Conservation (phyloP, 1,139 yeast genomes). For the Diutina rugosa region DNA sequence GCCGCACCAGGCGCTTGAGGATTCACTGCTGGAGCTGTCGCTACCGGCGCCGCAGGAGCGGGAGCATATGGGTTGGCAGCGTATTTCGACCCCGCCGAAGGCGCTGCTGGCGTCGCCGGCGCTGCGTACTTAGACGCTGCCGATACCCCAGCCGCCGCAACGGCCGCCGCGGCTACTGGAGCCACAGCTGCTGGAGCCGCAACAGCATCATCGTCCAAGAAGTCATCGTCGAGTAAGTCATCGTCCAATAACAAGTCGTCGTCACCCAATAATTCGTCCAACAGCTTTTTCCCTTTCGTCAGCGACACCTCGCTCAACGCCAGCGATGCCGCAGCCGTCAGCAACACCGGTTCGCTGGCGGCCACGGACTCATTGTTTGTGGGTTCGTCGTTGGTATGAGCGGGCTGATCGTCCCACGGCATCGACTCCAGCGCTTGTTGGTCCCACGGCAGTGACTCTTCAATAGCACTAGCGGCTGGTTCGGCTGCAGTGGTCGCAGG, state of each 20-base stretch:
- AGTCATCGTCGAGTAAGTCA: conserved; percentile 22
- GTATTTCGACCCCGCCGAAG: background rate
- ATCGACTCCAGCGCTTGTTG: background rate
- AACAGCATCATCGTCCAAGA: conserved; percentile 9
- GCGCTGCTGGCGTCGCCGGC: background rate
- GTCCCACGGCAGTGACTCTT: conserved; percentile 3
- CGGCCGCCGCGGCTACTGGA: background rate
- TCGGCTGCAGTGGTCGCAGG: background rate
- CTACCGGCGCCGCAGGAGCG: background rate
- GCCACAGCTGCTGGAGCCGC: conserved; percentile 2
- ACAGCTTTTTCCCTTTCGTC: conserved; percentile 1
- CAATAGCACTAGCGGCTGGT: background rate
- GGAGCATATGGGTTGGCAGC: background rate
- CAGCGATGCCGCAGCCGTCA: background rate
- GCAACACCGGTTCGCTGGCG: background rate
- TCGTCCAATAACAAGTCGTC: conserved; percentile 18
- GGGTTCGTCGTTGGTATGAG: background rate
- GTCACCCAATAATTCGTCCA: conserved; percentile 16
- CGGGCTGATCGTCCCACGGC: conserved; percentile 4
- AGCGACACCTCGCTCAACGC: background rate
- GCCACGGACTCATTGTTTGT: background rate
- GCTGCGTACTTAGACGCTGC: background rate
- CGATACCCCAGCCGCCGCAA: background rate
- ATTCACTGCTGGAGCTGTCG: background rate
- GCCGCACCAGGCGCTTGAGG: background rate